phyloP scores from a whole-genome alignment of 768 basidiomycete species.

The Lyophyllum atratum region DNA sequence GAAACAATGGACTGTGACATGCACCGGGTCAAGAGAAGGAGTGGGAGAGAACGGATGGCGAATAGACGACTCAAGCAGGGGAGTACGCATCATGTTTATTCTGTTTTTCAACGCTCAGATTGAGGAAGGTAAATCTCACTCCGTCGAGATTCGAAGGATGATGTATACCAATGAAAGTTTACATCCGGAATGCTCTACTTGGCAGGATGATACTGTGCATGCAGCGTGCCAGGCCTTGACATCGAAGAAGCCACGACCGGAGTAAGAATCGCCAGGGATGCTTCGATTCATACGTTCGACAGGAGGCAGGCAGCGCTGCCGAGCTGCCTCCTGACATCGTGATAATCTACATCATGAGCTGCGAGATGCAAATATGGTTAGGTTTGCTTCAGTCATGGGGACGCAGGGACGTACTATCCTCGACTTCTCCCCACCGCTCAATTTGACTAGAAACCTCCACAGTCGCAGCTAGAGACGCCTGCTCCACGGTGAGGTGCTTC shows the following conservation, averaged over 20 bases:
- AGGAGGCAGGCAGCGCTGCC: constrained; percentile 76
- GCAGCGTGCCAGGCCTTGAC: background rate
- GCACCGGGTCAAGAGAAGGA: background rate
- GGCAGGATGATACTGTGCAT: background rate
- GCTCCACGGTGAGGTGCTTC: constrained; percentile 74
- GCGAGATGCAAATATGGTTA: constrained; percentile 13
- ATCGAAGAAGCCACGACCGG: background rate
- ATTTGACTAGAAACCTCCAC: constrained; percentile 97
- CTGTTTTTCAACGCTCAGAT: no score
- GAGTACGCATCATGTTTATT: no score
- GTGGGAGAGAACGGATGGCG: background rate
- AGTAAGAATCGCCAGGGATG: background rate
- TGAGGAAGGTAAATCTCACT: background rate
- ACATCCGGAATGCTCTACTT: background rate
- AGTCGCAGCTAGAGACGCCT: constrained; percentile 82
- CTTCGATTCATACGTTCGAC: constrained; percentile 29
- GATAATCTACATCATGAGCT: constrained; percentile 99
- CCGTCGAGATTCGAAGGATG: background rate
- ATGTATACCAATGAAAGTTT: background rate
- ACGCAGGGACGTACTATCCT: constrained; percentile 78
- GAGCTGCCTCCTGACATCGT: constrained; percentile 86
- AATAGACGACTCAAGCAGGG: background rate
- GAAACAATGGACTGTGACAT: background rate
- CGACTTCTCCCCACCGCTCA: constrained; percentile 98
- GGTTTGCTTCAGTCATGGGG: constrained; percentile 1